These are phyloP conservation scores for Serendipita sp. DNA, from an alignment of 768 basidiomycete species.

Conservation along the genomic window DNA sequence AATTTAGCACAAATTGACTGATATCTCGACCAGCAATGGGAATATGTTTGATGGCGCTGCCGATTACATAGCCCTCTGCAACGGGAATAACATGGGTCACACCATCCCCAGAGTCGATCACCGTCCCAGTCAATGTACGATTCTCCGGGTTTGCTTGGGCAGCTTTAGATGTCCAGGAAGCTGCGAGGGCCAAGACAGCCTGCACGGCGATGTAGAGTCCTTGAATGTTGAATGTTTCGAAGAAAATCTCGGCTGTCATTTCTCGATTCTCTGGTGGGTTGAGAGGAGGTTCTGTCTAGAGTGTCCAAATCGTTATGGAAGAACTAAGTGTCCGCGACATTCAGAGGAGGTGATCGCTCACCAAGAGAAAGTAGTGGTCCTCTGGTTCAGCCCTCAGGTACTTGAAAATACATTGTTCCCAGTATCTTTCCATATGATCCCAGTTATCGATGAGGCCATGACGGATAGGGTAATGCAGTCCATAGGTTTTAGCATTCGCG, in stretches of 20 bases:
- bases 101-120: slow-evolving; percentile 98
- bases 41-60: slow-evolving; percentile 96
- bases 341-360: slow-evolving; percentile 25
- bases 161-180: slow-evolving; percentile 87
- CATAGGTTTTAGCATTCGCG: slow-evolving; percentile 91
- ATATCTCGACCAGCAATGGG: slow-evolving; percentile 98
- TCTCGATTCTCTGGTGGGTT: slow-evolving; percentile 98
- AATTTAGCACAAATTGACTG: slow-evolving; percentile 86
- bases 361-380: slow-evolving; percentile 95
- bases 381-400: slow-evolving; percentile 96
- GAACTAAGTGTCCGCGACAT: not conserved
- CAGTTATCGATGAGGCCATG: slow-evolving; percentile 98
- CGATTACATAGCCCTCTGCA: slow-evolving; percentile 97
- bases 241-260: slow-evolving; percentile 98
- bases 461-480: slow-evolving; percentile 88
- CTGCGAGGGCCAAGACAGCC: slow-evolving; percentile 93
- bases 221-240: slow-evolving; percentile 98
- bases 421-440: slow-evolving; percentile 98
- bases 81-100: slow-evolving; percentile 95
- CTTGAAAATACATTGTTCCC: slow-evolving; percentile 99
- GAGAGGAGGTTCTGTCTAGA: slow-evolving; percentile 93
- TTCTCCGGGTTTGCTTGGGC: slow-evolving; percentile 37
- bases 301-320: not conserved
- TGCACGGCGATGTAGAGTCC: slow-evolving; percentile 98
- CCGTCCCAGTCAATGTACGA: slow-evolving; percentile 88